Percentiles rank a stretch among this genome's conserved stretches.
phyloP scores from a whole-genome alignment of 2,329 filamentous ascomycete genomes.

The Aciculosporium take region DNA sequence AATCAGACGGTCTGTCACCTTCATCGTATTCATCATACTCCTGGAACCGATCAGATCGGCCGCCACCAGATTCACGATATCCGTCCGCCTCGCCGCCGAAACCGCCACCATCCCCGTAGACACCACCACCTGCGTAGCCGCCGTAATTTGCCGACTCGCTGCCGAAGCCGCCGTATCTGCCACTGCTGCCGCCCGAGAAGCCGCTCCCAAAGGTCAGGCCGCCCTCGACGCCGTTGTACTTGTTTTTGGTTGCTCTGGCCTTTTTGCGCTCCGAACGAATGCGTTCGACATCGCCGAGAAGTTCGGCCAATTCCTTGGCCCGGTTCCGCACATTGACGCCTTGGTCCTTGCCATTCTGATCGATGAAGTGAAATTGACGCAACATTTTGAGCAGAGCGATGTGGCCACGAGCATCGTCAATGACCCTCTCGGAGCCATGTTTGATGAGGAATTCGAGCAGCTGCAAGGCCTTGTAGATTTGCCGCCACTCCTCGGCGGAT shows the following conservation, averaged over 20 bases:
- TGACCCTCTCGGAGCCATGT: slow-evolving; percentile 92
- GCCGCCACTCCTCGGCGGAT: slow-evolving; percentile 92
- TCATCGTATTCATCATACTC: slow-evolving; percentile 97
- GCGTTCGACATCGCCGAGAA: slow-evolving; percentile 82
- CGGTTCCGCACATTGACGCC: slow-evolving; percentile 95
- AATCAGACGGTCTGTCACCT: slow-evolving; percentile 33
- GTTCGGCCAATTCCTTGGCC: slow-evolving; percentile 85
- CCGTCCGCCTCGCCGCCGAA: slow-evolving; percentile 54
- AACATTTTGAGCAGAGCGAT: slow-evolving; percentile 96
- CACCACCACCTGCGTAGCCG: slow-evolving; percentile 52
- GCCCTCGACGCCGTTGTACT: slow-evolving; percentile 90
- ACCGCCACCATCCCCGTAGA: slow-evolving; percentile 92
- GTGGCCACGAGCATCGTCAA: slow-evolving; percentile 92
- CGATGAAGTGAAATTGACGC: slow-evolving; percentile 93
- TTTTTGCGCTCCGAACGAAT: slow-evolving; percentile 81
- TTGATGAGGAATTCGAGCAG: slow-evolving; percentile 95
- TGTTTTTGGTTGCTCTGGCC: slow-evolving; percentile 75
- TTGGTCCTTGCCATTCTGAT: slow-evolving; percentile 94
- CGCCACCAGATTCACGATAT: slow-evolving; percentile 71
- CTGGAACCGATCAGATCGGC: slow-evolving; percentile 66
- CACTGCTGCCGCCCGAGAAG: slow-evolving; percentile 25
- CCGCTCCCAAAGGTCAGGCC: slow-evolving; percentile 49
- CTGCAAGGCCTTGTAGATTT: slow-evolving; percentile 98
- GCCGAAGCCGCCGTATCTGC: slow-evolving; percentile 80
- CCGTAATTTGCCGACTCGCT: slow-evolving; percentile 67